Evolutionary conservation across 2,329 filamentous ascomycete species (phyloP).

Genomic region (Epichloe brachyelytri): DNA sequence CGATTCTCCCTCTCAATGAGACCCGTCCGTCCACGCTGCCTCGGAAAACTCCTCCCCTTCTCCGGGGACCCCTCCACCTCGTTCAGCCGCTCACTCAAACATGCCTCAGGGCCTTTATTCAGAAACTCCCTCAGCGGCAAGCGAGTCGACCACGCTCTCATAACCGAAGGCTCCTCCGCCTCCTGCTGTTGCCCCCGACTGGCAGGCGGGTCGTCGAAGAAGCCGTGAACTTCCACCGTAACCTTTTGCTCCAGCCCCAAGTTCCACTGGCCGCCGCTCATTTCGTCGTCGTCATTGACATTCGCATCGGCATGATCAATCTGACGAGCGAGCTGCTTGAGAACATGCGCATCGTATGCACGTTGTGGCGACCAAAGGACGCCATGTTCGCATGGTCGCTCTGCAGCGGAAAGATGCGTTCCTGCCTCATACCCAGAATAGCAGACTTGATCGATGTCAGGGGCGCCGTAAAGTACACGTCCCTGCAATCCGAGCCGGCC

Average conservation of each 20-base stretch:
- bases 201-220: conserved; percentile 38
- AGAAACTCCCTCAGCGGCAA: conserved; percentile 41
- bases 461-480: conserved; percentile 46
- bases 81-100: conserved; percentile 38
- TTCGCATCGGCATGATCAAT: conserved; percentile 22
- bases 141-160: conserved; percentile 38
- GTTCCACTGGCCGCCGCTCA: conserved; percentile 25
- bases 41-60: conserved; percentile 17
- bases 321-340: conserved; percentile 20
- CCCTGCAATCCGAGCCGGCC: conserved; percentile 13
- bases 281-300: conserved; percentile 9
- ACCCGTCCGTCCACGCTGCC: conserved; percentile 15
- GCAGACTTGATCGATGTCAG: conserved; percentile 44
- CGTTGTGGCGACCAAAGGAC: conserved; percentile 38
- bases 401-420: conserved; percentile 39
- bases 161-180: conserved; percentile 12
- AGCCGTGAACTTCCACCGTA: conserved; percentile 42
- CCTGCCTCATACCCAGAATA: conserved; percentile 36
- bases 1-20: conserved; percentile 10
- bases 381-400: conserved; percentile 42
- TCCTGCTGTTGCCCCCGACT: neutral
- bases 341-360: conserved; percentile 31
- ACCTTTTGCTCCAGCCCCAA: conserved; percentile 39
- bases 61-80: conserved; percentile 21
- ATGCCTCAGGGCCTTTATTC: conserved; percentile 39